Evolutionary conservation across 371 early-diverging fungal species (phyloP), one percentile per base, ranked within the genome.

Genomic region (Synchytrium microbalum): DNA sequence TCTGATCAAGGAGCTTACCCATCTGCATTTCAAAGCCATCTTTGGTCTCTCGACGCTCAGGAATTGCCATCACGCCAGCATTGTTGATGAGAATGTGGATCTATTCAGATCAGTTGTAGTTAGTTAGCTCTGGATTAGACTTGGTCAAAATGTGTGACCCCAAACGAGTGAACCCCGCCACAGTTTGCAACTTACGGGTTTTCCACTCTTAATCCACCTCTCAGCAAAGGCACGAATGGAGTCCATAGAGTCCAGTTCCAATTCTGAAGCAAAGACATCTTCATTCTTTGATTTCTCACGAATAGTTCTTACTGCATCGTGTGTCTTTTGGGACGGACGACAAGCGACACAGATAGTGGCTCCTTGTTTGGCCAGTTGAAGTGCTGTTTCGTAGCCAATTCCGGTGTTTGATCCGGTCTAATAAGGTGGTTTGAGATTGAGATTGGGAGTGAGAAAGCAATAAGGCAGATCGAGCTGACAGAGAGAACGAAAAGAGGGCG

Each of bases 11-110:
- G n/a, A n/a, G n/a, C n/a, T n/a, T n/a, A 14, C 51, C 51, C 14
- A 51, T 51, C 27, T 63, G 63, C n/a, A 24, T 14, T 33, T 63
- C 63, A 60, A 63, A 63, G 61, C 63, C 63, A 29, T 63, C 63
- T 33, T 63, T 60, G 28, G 63, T 63, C 19, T n/a, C 33, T 16
- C n/a, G 10, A 2, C 58, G 10, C 26, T 5, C 28, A 10, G 32
- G 62, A 14, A 24, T 5, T 8, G 14, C 63, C 63, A 63, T 63
- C 26, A 63, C 63, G 5, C 63, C 63, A 24, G 63, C 63, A 60
- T 63, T 63, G 61, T 63, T 63, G 30, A 63, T 60, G 32, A 63
- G 28, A 10, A 52, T 3, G 32, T 63, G 51, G 51, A 51, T 51
- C 14, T 13, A n/a, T 14, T n/a, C 14, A n/a, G 51, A 51, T 13